Percentiles rank a stretch among this genome's conserved stretches.
phyloP scores from a whole-genome alignment of 768 basidiomycete species.

The Rubroboletus pulcherrimus region DNA sequence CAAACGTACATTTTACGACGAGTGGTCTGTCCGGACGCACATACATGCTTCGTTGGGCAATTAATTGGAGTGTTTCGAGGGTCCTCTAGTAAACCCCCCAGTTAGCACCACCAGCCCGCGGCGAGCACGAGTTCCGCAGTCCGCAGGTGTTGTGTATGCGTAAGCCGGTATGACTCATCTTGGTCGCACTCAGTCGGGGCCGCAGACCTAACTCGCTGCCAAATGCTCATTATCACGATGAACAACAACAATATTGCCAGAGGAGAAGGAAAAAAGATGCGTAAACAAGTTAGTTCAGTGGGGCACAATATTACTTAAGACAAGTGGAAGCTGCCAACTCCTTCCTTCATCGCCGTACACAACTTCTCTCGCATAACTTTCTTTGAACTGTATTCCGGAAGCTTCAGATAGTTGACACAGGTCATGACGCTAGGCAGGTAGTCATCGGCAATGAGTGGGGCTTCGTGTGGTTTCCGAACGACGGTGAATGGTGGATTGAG shows the following conservation, averaged over 20 bases:
- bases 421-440: conserved; percentile 99
- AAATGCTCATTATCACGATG: conserved; percentile 5
- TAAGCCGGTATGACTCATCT: conserved; percentile 8
- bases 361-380: conserved; percentile 82
- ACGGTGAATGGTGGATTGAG: conserved; percentile 93
- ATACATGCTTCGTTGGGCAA: conserved; percentile 26
- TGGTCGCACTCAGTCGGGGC: neutral
- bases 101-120: neutral
- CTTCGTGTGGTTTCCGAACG: conserved; percentile 94
- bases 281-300: conserved; percentile 23
- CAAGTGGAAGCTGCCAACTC: conserved; percentile 95
- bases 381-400: conserved; percentile 92
- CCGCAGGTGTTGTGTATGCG: neutral
- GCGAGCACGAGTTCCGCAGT: conserved; percentile 27
- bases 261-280: conserved; percentile 8
- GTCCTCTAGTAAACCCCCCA: neutral
- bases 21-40: conserved; percentile 70
- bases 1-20: conserved; percentile 80
- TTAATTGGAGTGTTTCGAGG: conserved; percentile 4
- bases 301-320: conserved; percentile 49
- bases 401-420: conserved; percentile 93
- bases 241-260: conserved; percentile 15
- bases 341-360: conserved; percentile 83
- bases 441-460: conserved; percentile 86
- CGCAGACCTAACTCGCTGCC: too few species aligned